phyloP scores from a whole-genome alignment of 208 protist species.

The Crithidia bombi region DNA sequence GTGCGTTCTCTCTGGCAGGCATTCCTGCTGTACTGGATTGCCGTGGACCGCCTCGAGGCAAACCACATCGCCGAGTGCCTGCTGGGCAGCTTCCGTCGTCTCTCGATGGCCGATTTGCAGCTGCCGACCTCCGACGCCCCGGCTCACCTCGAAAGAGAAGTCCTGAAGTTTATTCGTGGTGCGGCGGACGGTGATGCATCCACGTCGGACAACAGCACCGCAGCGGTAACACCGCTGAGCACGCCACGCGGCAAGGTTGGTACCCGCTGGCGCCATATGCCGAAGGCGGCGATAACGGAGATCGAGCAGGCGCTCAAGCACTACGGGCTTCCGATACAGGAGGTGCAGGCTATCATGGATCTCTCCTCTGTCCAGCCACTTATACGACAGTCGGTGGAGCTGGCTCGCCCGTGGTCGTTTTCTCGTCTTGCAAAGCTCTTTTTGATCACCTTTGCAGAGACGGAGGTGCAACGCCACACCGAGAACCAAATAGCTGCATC shows the following conservation, averaged over 20 bases:
- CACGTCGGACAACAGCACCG: background rate
- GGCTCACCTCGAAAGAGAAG: constrained; percentile 52
- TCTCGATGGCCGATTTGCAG: constrained; percentile 64
- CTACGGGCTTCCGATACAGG: constrained; percentile 18
- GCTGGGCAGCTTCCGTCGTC: constrained; percentile 40
- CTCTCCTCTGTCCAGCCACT: constrained; percentile 14
- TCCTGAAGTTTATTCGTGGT: constrained; percentile 73
- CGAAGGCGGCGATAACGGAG: constrained; percentile 8
- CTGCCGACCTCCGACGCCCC: constrained; percentile 60
- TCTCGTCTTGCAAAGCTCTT: constrained; percentile 18
- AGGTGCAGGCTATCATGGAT: constrained; percentile 1
- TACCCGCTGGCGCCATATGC: constrained; percentile 12
- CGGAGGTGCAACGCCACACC: constrained; percentile 18
- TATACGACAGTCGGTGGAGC: constrained; percentile 6
- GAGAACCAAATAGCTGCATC: constrained; percentile 23
- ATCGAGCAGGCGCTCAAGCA: constrained; percentile 30
- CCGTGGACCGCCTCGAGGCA: constrained; percentile 41
- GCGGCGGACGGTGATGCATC: constrained; percentile 20
- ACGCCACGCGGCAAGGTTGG: constrained; percentile 6
- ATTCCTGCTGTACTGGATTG: constrained; percentile 39
- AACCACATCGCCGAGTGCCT: constrained; percentile 45
- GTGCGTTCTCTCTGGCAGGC: constrained; percentile 24
- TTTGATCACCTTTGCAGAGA: constrained; percentile 11
- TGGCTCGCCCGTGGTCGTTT: constrained; percentile 18
- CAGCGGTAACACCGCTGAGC: background rate